Evolutionary conservation across 108 stramenopile species (phyloP), one percentile per base, ranked within the genome.

Genomic region (Mediolabrus comicus): DNA sequence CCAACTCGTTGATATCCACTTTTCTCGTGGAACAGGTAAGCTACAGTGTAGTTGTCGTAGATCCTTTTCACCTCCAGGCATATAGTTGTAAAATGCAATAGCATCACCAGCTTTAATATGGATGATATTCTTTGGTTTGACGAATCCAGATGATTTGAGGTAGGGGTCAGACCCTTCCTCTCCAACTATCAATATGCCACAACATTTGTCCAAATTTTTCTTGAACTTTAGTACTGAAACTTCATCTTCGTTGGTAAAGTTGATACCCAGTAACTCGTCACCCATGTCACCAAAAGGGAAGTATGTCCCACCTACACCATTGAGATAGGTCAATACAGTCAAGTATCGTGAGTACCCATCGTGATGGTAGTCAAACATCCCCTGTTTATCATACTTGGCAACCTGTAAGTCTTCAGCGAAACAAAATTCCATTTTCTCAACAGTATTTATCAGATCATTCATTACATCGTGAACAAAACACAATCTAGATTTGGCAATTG

Each of bases 231-330:
- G 3, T 30, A 57, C 54, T 4, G 53, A 53, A 2, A 53, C 66
- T 19, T 26, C 51, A 25, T 30, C 26, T 74, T 67, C 73, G 29
- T 49, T 41, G 13, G 56, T 27, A 10, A 38, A 32, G n/a, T 74
- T 30, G 3, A 71, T 65, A 4, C 35, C 55, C 24, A 38, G 33
- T 22, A 34, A 67, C 12, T 16, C 30, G 28, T 69, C 43, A 17
- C 19, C 38, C 27, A 39, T 36, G 10, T 62, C 67, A 2, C 75
- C 83, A 61, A 72, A 81, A 6, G 83, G 83, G 54, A 84, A 81
- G 46, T 72, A 84, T 6, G 83, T 84, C 7, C 80, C 83, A 6
- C 74, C 83, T 16, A 84, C 76, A n/a, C 83, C 83, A 65, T 84
- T 84, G 13, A 84, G 52, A 38, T 76, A 84, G n/a, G 60, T 53